These are phyloP conservation scores for Aspergillus steynii DNA, from an alignment of 495 filamentous ascomycete genomes.

Conservation along the genomic window DNA sequence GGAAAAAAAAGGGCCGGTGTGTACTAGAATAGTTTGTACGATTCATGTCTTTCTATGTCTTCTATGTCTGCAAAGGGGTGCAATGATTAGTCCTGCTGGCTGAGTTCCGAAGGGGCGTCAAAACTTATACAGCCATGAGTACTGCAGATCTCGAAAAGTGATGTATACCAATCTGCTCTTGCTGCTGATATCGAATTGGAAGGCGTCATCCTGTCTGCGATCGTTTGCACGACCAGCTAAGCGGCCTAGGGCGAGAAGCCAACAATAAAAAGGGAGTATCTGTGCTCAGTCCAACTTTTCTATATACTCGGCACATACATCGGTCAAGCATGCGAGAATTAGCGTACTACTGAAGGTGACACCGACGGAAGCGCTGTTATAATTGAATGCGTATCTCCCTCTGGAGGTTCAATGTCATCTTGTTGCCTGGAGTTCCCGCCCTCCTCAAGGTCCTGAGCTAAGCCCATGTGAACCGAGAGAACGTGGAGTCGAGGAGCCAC, in stretches of 20 bases:
- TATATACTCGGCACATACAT: background rate
- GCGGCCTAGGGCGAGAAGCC: no score
- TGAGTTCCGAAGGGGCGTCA: no score
- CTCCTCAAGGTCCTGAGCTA: slow-evolving; percentile 26
- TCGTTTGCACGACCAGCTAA: no score
- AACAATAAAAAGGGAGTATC: no score
- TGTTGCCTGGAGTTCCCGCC: slow-evolving; percentile 5
- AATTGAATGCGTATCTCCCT: slow-evolving; percentile 27
- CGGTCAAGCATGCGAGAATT: background rate
- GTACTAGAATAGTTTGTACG: background rate
- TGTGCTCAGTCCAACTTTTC: no score
- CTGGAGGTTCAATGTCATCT: slow-evolving; percentile 5
- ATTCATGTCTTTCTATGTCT: background rate
- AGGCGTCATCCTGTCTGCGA: no score
- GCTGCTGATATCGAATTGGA: no score
- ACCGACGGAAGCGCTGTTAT: slow-evolving; percentile 44
- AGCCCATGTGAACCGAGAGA: slow-evolving; percentile 30
- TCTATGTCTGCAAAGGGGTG: no score
- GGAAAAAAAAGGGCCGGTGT: background rate
- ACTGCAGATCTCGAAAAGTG: no score
- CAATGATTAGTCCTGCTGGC: no score
- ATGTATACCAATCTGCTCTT: no score
- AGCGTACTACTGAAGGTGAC: slow-evolving; percentile 14
- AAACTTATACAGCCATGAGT: no score
- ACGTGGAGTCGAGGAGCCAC: slow-evolving; percentile 37